These are phyloP conservation scores for Sclerotinia sclerotiorum DNA, from an alignment of 2,329 filamentous ascomycete genomes.

Conservation along the genomic window DNA sequence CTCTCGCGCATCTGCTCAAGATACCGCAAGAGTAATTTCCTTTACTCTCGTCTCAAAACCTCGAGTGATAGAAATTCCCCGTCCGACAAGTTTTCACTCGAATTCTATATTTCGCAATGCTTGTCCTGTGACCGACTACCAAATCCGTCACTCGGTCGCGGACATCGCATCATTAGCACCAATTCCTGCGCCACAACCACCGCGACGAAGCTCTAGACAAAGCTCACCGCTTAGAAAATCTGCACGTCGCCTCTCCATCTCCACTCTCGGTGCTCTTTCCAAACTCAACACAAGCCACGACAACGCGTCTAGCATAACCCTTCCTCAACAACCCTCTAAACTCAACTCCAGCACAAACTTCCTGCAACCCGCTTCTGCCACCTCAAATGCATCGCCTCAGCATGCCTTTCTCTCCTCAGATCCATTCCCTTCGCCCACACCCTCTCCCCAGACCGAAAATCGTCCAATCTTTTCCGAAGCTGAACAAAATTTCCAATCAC, in stretches of 20 bases:
- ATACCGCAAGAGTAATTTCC: constrained; percentile 58
- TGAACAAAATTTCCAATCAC: constrained; percentile 18
- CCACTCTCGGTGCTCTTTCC: constrained; percentile 20
- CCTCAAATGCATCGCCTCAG: constrained; percentile 15
- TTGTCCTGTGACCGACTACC: constrained; percentile 12
- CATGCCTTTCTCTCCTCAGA: constrained; percentile 37
- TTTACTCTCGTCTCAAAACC: constrained; percentile 62
- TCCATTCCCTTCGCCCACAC: constrained; percentile 31
- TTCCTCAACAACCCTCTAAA: constrained; percentile 17
- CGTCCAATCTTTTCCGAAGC: neutral
- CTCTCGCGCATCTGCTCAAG: constrained; percentile 46
- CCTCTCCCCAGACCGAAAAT: constrained; percentile 9
- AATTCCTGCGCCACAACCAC: constrained; percentile 3
- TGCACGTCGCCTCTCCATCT: constrained; percentile 29
- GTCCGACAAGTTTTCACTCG: constrained; percentile 13
- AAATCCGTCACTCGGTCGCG: constrained; percentile 19
- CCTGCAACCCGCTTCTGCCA: constrained; percentile 13
- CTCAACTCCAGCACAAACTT: constrained; percentile 12
- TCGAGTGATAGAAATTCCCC: constrained; percentile 46
- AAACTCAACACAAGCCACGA: constrained; percentile 12
- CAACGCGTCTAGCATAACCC: constrained; percentile 2
- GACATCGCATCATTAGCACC: constrained; percentile 13
- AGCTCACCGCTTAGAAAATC: constrained; percentile 7
- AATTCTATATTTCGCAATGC: constrained; percentile 12
- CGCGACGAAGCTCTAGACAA: constrained; percentile 10